Conservation (phyloP, 2,329 filamentous ascomycete genomes). For the Talaromyces sp. region DNA sequence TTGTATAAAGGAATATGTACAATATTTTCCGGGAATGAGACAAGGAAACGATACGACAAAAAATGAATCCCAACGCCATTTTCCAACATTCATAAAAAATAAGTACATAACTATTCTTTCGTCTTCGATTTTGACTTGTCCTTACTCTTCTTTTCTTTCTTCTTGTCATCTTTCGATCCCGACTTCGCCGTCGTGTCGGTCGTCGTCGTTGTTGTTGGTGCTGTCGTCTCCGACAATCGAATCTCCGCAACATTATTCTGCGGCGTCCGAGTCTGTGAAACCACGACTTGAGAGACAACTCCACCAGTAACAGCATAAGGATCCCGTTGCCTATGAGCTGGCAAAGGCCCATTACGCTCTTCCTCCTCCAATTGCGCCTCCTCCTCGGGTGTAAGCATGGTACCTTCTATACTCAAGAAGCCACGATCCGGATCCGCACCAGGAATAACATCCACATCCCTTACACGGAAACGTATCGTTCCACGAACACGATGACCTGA, state of each 20-base stretch:
- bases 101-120: not conserved
- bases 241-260: conserved; percentile 7
- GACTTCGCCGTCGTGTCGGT: conserved; percentile 13
- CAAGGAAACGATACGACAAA: not conserved
- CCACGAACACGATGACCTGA: conserved; percentile 65
- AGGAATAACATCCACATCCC: conserved; percentile 69
- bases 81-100: not conserved
- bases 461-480: conserved; percentile 69
- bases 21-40: not conserved
- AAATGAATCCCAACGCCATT: not conserved
- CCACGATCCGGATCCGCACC: conserved; percentile 66
- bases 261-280: not conserved
- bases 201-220: not conserved
- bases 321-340: conserved; percentile 25
- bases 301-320: conserved; percentile 21
- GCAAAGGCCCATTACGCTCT: conserved; percentile 42
- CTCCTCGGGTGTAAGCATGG: conserved; percentile 66
- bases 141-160: conserved; percentile 14
- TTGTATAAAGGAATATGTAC: not conserved
- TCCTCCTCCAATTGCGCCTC: conserved; percentile 57
- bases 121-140: conserved; percentile 19
- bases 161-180: conserved; percentile 12
- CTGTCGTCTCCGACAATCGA: conserved; percentile 14
- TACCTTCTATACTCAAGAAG: conserved; percentile 81
- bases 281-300: conserved; percentile 7